phyloP scores from a whole-genome alignment of 345 rosid genomes.

The Brassica cretica region DNA sequence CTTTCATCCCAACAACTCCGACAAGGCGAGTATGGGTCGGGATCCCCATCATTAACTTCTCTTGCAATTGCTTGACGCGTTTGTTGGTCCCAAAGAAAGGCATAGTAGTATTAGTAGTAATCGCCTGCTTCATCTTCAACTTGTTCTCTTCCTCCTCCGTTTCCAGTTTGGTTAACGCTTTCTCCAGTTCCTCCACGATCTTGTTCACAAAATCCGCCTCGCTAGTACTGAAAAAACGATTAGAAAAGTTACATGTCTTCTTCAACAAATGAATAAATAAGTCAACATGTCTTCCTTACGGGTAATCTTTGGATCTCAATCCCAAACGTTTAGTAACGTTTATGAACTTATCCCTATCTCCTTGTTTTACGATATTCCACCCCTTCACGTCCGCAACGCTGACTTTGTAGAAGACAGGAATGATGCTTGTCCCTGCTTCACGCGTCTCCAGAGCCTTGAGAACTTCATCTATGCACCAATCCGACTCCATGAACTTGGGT shows the following conservation, averaged over 20 bases:
- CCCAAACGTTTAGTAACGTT: no score
- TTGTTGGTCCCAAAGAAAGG: background rate
- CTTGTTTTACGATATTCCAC: background rate
- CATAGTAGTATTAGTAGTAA: background rate
- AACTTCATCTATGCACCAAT: slow-evolving; percentile 31
- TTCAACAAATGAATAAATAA: background rate
- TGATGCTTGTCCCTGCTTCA: background rate
- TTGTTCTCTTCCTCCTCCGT: background rate
- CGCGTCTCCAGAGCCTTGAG: background rate
- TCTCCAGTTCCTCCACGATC: background rate
- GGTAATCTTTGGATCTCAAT: background rate
- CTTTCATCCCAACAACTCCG: slow-evolving; percentile 12
- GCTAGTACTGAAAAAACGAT: background rate
- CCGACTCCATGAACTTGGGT: slow-evolving; percentile 4
- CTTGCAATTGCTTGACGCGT: background rate
- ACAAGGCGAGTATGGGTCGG: background rate
- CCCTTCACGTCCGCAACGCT: slow-evolving; percentile 5
- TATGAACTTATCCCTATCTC: background rate
- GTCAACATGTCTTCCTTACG: background rate
- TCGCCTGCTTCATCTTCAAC: background rate
- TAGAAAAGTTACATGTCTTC: no score
- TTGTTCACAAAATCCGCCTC: background rate
- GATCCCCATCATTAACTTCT: background rate
- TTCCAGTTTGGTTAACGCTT: background rate
- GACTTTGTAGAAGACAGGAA: slow-evolving; percentile 34